A percentile compares a stretch with the other conserved stretches of the same genome.
These are phyloP conservation scores for Chernovozyma aurita DNA, from an alignment of 1,139 yeast species.

Conservation along the genomic window DNA sequence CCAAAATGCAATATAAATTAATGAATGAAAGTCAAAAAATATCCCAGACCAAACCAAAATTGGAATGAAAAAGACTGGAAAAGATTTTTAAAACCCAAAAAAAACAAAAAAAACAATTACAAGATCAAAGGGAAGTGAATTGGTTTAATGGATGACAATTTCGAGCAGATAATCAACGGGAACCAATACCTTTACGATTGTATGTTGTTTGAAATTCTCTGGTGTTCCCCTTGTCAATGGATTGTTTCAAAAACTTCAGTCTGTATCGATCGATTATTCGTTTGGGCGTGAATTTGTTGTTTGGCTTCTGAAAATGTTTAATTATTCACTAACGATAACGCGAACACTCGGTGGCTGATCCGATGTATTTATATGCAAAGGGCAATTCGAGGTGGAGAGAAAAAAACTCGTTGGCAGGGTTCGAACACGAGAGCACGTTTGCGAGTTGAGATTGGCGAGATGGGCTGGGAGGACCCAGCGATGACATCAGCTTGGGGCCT, in stretches of 20 bases:
- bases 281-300: neutral
- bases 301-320: neutral
- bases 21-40: neutral
- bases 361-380: neutral
- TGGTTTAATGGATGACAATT: too few relatives aligned
- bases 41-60: too few relatives aligned
- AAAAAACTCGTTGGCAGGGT: neutral
- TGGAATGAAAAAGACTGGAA: neutral
- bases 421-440: neutral
- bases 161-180: neutral
- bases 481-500: too few relatives aligned
- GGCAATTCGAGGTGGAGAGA: neutral
- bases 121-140: too few relatives aligned
- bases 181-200: neutral
- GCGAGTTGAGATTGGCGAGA: too few relatives aligned
- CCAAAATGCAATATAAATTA: neutral
- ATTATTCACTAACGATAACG: neutral
- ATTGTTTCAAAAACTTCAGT: too few relatives aligned
- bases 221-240: too few relatives aligned
- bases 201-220: neutral
- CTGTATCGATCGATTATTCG: neutral
- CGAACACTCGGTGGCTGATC: slow-evolving; percentile 1
- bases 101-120: too few relatives aligned
- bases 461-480: too few relatives aligned
- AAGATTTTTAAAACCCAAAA: too few relatives aligned